Evolutionary conservation across 331 rosid genomes (phyloP), one percentile per base, ranked within the genome.

Genomic region (Dryas integrifolia): DNA sequence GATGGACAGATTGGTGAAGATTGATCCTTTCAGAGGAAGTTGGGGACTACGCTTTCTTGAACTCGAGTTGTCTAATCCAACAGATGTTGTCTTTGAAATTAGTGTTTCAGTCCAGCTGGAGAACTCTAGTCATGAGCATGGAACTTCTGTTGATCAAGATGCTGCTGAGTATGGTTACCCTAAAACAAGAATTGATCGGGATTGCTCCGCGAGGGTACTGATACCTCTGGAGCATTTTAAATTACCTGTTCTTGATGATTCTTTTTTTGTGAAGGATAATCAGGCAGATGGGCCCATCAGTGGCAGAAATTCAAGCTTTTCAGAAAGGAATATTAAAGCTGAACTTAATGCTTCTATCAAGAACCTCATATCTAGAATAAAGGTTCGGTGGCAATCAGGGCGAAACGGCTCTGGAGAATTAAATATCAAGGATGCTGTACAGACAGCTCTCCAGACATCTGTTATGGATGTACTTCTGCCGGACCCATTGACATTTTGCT

Each of bases 11-110:
- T 86, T 89, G 84, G 97, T 90, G 85, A 95, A 89, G 81, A 88
- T 92, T 70, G 96, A 92, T 81, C 97, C 97, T 74, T 85, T 84
- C 68, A 83, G 99, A 74, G 98, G 99, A 84, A 95, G 98, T 80
- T 95, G 97, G 99, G 96, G 97, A 66, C 87, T 95, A 55, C 86
- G 96, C 58, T 95, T 95, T 78, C 92, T 95, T 64, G 98, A 95
- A 82, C 88, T 95, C 9, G 99, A 95, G 85, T 75, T 89, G 80
- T 87, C 90, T 56, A 95, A 95, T 81, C 92, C 98, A 59, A 95
- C 97, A n/a, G 99, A 95, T 68, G 88, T 92, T 24, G 86, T 78
- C 21, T 95, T 90, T 75, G 98, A 95, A 84, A 90, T 92, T 77
- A 87, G 80, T 58, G 98, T 95, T 76, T 89, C 96, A 58, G 96